These are phyloP conservation scores for Crithidia acanthocephali DNA, from an alignment of 208 protist species.

Conservation along the genomic window DNA sequence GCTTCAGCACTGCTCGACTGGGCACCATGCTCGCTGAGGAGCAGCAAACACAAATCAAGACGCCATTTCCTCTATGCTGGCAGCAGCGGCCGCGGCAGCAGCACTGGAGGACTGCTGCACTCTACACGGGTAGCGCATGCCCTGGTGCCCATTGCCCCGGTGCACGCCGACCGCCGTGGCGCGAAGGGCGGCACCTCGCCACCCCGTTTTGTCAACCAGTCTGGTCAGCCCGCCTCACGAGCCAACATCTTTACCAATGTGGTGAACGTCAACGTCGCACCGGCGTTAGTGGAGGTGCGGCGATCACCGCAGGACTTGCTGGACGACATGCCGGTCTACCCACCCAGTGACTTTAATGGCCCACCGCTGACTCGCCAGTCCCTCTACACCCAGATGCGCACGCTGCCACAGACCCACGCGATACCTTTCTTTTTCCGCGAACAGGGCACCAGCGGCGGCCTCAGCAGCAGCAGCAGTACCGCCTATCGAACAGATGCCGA, in stretches of 20 bases:
- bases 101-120: slow-evolving; percentile 2
- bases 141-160: slow-evolving; percentile 11
- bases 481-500: neutral
- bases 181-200: neutral
- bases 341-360: slow-evolving; percentile 54
- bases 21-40: too few relatives aligned
- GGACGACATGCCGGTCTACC: slow-evolving; percentile 53
- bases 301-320: slow-evolving; percentile 33
- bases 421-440: slow-evolving; percentile 6
- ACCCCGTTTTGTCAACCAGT: neutral
- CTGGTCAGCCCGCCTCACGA: slow-evolving; percentile 3
- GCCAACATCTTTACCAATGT: neutral
- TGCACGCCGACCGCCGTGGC: neutral
- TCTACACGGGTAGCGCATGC: slow-evolving; percentile 12
- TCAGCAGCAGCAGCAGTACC: neutral
- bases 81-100: too few relatives aligned
- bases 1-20: neutral
- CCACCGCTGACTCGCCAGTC: slow-evolving; percentile 44
- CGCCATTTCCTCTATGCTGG: neutral
- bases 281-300: neutral
- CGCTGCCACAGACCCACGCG: neutral
- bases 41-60: neutral
- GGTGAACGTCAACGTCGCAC: neutral
- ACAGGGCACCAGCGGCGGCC: neutral
- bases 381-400: slow-evolving; percentile 17